phyloP scores from a whole-genome alignment of 169 alveolate genomes.

The Cryptosporidium felis region DNA sequence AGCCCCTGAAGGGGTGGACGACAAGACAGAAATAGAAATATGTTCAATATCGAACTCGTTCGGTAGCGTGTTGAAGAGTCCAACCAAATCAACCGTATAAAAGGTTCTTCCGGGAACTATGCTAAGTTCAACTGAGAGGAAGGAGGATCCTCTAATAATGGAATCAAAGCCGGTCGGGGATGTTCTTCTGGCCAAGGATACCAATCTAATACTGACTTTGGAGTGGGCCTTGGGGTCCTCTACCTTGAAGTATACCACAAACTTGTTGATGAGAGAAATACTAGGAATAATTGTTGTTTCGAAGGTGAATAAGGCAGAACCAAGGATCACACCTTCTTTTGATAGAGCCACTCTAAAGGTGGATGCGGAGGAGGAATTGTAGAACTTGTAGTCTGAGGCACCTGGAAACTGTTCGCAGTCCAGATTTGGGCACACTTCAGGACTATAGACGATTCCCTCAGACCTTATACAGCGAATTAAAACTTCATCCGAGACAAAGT shows the following conservation, averaged over 20 bases:
- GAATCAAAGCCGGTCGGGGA: background rate
- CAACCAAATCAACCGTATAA: slow-evolving; percentile 38
- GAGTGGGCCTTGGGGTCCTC: background rate
- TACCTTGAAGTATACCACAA: background rate
- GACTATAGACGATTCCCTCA: slow-evolving; percentile 32
- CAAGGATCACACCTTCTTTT: background rate
- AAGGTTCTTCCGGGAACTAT: slow-evolving; percentile 18
- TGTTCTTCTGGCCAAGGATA: background rate
- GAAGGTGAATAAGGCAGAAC: slow-evolving; percentile 25
- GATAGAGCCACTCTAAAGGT: slow-evolving; percentile 8
- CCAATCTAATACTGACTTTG: slow-evolving; percentile 40
- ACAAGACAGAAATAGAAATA: slow-evolving; percentile 1
- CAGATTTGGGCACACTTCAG: slow-evolving; percentile 16
- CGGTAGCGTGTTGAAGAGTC: slow-evolving; percentile 20
- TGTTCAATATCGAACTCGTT: slow-evolving; percentile 4
- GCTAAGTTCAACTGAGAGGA: slow-evolving; percentile 15
- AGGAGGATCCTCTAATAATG: slow-evolving; percentile 50
- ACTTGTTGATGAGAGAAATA: slow-evolving; percentile 22
- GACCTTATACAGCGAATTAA: slow-evolving; percentile 1
- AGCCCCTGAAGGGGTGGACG: background rate
- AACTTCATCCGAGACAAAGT: slow-evolving; percentile 18
- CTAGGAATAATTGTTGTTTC: slow-evolving; percentile 51
- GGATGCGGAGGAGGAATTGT: slow-evolving; percentile 5
- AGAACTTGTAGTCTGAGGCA: slow-evolving; percentile 16
- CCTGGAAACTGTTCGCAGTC: background rate